Base-by-base conservation (phyloP, 108 stramenopile genomes). In the Pseudonitzschia pungens region DNA sequence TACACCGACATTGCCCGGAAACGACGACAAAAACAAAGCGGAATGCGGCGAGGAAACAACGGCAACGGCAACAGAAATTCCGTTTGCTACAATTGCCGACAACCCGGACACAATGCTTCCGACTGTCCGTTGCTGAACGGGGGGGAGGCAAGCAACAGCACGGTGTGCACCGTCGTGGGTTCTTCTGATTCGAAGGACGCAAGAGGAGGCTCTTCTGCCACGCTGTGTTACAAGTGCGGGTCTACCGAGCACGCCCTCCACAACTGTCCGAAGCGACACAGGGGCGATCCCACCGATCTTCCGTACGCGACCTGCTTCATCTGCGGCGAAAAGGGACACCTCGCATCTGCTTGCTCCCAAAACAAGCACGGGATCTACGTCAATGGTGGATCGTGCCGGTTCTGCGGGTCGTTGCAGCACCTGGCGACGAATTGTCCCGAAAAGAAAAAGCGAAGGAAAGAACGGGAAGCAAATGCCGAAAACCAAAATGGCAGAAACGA, bases 151-250 rank as follows among this genome's bases (percentile, higher is more conserved):
- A 67, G 12, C 36, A 67, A 29, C 7, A 11, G 10, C 7, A 18
- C 16, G 9, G 36, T 36, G 36, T 59, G 14, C 58, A 16, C 29
- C 3, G 26, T 59, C 58, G 31, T 26, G 24, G 27, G 22, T 16
- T n/a, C n/a, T n/a, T n/a, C n/a, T n/a, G n/a, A n/a, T n/a, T 14
- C 63, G 63, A 48, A 28, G 22, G 10, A 58, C 22, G 22, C n/a
- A n/a, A n/a, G n/a, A n/a, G n/a, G 36, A 6, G 6, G 36, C 36
- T 36, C 36, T 6, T 36, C 36, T 36, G 27, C n/a, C 4, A 42
- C 29, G 7, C 80, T 89, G 24, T 94, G 93, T 68, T 94, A 86
- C 81, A 91, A 91, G 71, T 94, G 93, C 73, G 93, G 93, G 2
- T 83, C 80, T 26, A 81, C 73, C 1, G 90, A 94, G 41, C 93